Evolutionary conservation across 306 rosid species (phyloP).

Genomic region (Corylus heterophylla): DNA sequence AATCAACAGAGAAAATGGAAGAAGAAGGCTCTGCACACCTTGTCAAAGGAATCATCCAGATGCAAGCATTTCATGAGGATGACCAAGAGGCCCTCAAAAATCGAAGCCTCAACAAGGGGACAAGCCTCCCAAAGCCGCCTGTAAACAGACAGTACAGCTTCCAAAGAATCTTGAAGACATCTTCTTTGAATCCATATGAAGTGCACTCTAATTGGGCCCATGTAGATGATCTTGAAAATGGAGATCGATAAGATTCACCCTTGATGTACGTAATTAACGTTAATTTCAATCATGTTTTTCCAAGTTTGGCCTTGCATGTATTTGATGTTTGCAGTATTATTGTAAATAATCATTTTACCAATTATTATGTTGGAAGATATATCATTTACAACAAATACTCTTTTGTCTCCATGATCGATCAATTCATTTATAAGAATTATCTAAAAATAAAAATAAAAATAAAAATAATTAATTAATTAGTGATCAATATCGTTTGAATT

Average conservation of each 20-base stretch:
- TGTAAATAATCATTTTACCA: too few species aligned
- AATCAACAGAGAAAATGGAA: conserved; percentile 21
- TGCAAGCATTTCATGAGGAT: background rate
- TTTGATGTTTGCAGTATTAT: too few species aligned
- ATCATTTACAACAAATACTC: too few species aligned
- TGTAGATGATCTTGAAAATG: background rate
- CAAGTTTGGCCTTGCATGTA: too few species aligned
- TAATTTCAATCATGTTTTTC: too few species aligned
- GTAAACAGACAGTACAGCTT: conserved; percentile 14
- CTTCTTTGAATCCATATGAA: conserved; percentile 34
- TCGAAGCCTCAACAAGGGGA: conserved; percentile 25
- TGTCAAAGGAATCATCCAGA: background rate
- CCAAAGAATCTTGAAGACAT: conserved; percentile 34
- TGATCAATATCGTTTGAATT: too few species aligned
- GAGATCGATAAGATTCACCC: background rate
- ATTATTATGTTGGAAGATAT: too few species aligned
- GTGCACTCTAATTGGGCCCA: conserved; percentile 7
- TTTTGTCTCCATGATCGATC: too few species aligned
- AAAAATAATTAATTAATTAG: too few species aligned
- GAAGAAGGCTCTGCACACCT: conserved; percentile 8
- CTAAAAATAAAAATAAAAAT: too few species aligned
- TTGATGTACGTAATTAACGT: background rate
- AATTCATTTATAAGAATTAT: too few species aligned
- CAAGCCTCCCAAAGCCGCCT: conserved; percentile 47
- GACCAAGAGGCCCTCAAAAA: conserved; percentile 8